Conservation (phyloP, 257 asterid species). For the Nicotiana paniculata region DNA sequence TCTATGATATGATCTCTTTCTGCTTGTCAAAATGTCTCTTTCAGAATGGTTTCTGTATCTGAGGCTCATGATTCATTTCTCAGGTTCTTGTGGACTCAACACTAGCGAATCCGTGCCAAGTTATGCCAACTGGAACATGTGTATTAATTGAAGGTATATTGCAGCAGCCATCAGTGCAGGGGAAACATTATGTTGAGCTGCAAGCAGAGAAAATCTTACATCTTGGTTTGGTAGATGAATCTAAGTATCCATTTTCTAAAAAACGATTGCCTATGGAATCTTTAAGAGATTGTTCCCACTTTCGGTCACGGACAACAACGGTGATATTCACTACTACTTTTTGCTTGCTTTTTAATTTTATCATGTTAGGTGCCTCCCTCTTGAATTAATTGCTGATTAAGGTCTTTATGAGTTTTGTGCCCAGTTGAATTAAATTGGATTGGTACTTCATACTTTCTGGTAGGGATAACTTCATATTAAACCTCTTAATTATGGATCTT, state of each 20-base stretch:
- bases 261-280: constrained; percentile 70
- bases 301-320: constrained; percentile 82
- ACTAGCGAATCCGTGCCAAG: constrained; percentile 47
- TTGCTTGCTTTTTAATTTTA: not conserved
- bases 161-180: constrained; percentile 50
- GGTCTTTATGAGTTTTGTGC: not conserved
- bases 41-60: not conserved
- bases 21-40: not conserved
- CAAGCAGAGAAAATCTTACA: constrained; percentile 56
- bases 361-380: not conserved
- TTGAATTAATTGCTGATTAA: not conserved
- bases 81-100: constrained; percentile 74
- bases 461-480: not conserved
- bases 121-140: constrained; percentile 82
- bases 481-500: not conserved
- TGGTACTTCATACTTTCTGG: not conserved
- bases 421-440: not conserved
- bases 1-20: not conserved
- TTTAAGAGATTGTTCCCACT: constrained; percentile 58
- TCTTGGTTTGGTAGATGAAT: constrained; percentile 58
- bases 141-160: constrained; percentile 62
- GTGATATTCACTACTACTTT: constrained; percentile 21
- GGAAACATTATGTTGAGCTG: constrained; percentile 54
- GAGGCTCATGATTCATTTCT: not conserved
- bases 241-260: constrained; percentile 64